These are phyloP conservation scores for Termitomyces sp. DNA, from an alignment of 768 basidiomycete genomes.

Conservation along the genomic window DNA sequence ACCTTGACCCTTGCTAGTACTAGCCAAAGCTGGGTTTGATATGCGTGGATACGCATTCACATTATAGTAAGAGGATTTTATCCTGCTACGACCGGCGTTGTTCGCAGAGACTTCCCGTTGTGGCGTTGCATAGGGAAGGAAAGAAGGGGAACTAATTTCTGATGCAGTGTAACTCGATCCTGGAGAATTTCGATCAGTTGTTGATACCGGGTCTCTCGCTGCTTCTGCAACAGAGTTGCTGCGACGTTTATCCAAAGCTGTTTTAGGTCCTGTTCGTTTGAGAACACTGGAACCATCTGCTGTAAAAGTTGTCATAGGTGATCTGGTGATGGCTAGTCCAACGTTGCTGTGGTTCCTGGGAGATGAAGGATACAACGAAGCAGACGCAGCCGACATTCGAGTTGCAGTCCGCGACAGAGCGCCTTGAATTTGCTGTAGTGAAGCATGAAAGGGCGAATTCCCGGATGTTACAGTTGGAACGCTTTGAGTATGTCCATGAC, in stretches of 20 bases:
- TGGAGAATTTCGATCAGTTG: constrained; percentile 25
- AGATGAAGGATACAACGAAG: constrained; percentile 44
- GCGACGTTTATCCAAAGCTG: constrained; percentile 16
- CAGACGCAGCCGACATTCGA: constrained; percentile 38
- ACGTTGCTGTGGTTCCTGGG: constrained; percentile 27
- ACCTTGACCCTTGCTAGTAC: constrained; percentile 8
- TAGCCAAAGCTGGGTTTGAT: constrained; percentile 36
- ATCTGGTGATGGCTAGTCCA: constrained; percentile 30
- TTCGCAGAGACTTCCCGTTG: constrained; percentile 20
- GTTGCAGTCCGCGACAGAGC: constrained; percentile 31
- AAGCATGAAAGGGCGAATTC: constrained; percentile 20
- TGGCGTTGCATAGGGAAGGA: constrained; percentile 19
- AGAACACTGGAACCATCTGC: constrained; percentile 36
- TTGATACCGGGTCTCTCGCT: constrained; percentile 13
- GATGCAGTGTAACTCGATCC: constrained; percentile 51
- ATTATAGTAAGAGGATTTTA: constrained; percentile 66
- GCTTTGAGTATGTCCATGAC: constrained; percentile 17
- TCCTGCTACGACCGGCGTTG: constrained; percentile 52
- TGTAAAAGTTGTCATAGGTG: constrained; percentile 27
- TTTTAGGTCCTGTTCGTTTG: constrained; percentile 33
- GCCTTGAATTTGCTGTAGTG: constrained; percentile 36
- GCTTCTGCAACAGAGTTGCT: constrained; percentile 15
- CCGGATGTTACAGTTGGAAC: constrained; percentile 12
- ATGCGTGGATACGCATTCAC: constrained; percentile 49
- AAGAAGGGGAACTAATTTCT: constrained; percentile 42